Conservation (phyloP, 2,329 filamentous ascomycete genomes). For the Endoconidiophora polonica region DNA sequence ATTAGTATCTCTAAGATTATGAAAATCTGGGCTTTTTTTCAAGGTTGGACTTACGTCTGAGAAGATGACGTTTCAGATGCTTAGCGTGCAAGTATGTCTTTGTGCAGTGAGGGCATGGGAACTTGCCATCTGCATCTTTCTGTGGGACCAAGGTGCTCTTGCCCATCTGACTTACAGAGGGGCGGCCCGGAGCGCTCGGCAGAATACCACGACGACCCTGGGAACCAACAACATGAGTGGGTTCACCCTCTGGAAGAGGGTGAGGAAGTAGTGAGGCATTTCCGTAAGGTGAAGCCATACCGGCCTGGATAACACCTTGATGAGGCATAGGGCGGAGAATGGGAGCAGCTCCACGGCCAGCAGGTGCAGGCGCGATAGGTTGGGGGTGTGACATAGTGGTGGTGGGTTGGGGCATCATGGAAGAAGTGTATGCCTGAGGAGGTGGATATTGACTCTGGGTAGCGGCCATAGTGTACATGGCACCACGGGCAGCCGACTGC, state of each 20-base stretch:
- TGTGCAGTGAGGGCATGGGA: slow-evolving; percentile 92
- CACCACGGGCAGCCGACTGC: slow-evolving; percentile 30
- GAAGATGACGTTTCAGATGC: slow-evolving; percentile 87
- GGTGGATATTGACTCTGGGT: slow-evolving; percentile 36
- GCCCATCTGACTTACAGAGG: slow-evolving; percentile 48
- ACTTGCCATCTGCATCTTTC: slow-evolving; percentile 96
- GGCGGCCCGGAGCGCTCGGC: slow-evolving; percentile 73
- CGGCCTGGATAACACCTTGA: slow-evolving; percentile 41
- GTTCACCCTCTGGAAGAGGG: slow-evolving; percentile 41
- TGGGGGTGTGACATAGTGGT: slow-evolving; percentile 54
- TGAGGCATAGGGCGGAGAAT: slow-evolving; percentile 55
- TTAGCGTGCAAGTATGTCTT: slow-evolving; percentile 97
- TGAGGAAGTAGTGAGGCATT: slow-evolving; percentile 31
- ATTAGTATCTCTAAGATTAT: slow-evolving; percentile 14
- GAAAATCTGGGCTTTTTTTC: slow-evolving; percentile 9
- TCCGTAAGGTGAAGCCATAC: slow-evolving; percentile 38
- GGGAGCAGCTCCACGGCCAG: slow-evolving; percentile 37
- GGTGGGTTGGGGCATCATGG: slow-evolving; percentile 52
- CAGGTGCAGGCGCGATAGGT: slow-evolving; percentile 57
- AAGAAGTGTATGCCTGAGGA: slow-evolving; percentile 37
- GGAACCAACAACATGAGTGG: slow-evolving; percentile 85
- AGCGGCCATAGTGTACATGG: slow-evolving; percentile 32
- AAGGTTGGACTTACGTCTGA: slow-evolving; percentile 61
- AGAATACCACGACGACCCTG: slow-evolving; percentile 84
- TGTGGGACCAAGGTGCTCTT: slow-evolving; percentile 77